Conservation (phyloP, 805 yeast species). For the Schwanniomyces sp. region DNA sequence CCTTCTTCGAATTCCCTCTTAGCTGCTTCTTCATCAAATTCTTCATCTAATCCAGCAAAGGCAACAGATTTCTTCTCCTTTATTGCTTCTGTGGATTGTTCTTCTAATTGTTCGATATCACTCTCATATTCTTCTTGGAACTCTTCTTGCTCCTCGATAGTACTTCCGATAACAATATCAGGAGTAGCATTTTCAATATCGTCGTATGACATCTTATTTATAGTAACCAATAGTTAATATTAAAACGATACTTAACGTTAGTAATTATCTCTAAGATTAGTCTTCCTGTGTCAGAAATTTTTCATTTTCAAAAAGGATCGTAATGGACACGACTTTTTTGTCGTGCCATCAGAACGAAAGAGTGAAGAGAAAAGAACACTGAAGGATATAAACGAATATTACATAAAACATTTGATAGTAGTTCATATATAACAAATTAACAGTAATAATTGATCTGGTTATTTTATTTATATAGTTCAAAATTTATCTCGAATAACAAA, state of each 20-base stretch:
- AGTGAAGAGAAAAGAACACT: too few relatives aligned
- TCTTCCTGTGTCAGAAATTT: conserved; percentile 7
- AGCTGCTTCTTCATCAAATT: conserved; percentile 73
- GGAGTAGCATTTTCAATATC: conserved; percentile 86
- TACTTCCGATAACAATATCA: conserved; percentile 73
- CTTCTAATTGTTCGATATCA: conserved; percentile 46
- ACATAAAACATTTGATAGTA: too few relatives aligned
- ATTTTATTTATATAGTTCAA: neutral
- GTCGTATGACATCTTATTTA: conserved; percentile 57
- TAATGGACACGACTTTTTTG: neutral
- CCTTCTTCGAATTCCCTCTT: conserved; percentile 92
- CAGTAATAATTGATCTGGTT: neutral
- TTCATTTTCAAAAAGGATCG: conserved; percentile 3
- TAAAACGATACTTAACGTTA: conserved; percentile 1
- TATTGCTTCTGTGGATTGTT: conserved; percentile 35
- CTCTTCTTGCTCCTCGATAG: conserved; percentile 36
- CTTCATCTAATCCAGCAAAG: conserved; percentile 70
- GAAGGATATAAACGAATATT: too few relatives aligned
- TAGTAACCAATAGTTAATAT: neutral
- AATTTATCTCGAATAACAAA: neutral
- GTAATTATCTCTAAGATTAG: neutral
- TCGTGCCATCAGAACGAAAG: neutral
- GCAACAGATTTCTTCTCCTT: conserved; percentile 71
- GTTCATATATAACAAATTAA: too few relatives aligned
- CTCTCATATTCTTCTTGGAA: conserved; percentile 54